These are phyloP conservation scores for Colletotrichum abscissum DNA, from an alignment of 2,329 filamentous ascomycete genomes.

Conservation along the genomic window DNA sequence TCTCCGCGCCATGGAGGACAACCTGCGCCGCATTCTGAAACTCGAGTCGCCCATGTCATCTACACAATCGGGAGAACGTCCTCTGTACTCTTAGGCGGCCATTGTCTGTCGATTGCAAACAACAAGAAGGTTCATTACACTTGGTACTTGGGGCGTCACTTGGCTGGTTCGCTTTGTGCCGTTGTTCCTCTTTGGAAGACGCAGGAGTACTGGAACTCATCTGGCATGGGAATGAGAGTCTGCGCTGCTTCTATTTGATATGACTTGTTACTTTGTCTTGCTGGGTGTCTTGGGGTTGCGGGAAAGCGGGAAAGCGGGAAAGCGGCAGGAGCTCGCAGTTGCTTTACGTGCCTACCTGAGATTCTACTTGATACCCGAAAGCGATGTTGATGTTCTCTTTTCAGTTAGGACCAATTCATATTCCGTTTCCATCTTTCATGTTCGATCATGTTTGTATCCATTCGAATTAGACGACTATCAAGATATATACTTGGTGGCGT, in stretches of 20 bases:
- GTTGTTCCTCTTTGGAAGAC: background rate
- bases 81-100: constrained; percentile 25
- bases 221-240: constrained; percentile 15
- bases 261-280: constrained; percentile 24
- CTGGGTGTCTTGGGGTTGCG: constrained; percentile 29
- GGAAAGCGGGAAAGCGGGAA: constrained; percentile 8
- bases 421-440: constrained; percentile 13
- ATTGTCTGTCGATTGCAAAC: background rate
- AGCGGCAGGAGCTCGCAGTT: constrained; percentile 11
- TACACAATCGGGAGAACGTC: constrained; percentile 36
- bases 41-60: constrained; percentile 41
- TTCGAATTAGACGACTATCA: constrained; percentile 2
- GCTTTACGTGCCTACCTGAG: constrained; percentile 23
- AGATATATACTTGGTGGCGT: background rate
- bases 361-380: constrained; percentile 35
- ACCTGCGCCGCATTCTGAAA: constrained; percentile 65
- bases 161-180: background rate
- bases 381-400: constrained; percentile 28
- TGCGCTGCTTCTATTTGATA: constrained; percentile 21
- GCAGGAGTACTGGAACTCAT: background rate
- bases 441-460: background rate
- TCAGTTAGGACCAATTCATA: constrained; percentile 27
- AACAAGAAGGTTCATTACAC: background rate
- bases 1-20: constrained; percentile 63
- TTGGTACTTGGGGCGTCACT: background rate